Evolutionary conservation across 2,329 filamentous ascomycete species (phyloP).

Genomic region (Balansia obtecta): DNA sequence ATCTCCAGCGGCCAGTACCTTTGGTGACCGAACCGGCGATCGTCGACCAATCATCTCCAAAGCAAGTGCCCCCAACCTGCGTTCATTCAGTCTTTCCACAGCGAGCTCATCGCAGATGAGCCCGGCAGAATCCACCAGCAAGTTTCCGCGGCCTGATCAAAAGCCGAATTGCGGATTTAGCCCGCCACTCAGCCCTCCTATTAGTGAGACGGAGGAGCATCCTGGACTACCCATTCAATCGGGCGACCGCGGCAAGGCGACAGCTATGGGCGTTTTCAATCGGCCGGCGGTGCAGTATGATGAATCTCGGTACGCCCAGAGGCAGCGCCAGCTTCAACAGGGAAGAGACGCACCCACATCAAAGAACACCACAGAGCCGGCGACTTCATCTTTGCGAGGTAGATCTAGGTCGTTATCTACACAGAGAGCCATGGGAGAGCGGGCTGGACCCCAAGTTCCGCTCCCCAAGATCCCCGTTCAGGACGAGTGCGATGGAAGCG

Average conservation of each 20-base stretch:
- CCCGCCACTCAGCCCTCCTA: slow-evolving; percentile 38
- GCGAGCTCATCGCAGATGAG: slow-evolving; percentile 26
- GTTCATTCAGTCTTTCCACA: slow-evolving; percentile 38
- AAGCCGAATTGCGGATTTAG: slow-evolving; percentile 20
- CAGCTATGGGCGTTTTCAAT: slow-evolving; percentile 50
- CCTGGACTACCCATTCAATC: slow-evolving; percentile 55
- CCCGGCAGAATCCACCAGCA: slow-evolving; percentile 24
- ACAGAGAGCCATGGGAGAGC: slow-evolving; percentile 24
- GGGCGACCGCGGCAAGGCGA: slow-evolving; percentile 70
- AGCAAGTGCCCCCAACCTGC: slow-evolving; percentile 57
- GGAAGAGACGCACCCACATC: slow-evolving; percentile 51
- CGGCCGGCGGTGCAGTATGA: slow-evolving; percentile 69
- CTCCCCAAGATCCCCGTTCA: slow-evolving; percentile 18
- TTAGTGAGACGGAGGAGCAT: slow-evolving; percentile 61
- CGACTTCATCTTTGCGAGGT: slow-evolving; percentile 24
- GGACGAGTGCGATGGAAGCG: slow-evolving; percentile 22
- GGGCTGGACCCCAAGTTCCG: slow-evolving; percentile 14
- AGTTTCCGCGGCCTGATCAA: slow-evolving; percentile 21
- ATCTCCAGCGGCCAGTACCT: slow-evolving; percentile 31
- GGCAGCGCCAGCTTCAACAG: slow-evolving; percentile 69
- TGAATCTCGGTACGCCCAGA: slow-evolving; percentile 72
- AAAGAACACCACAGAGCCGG: slow-evolving; percentile 32
- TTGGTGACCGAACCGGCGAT: slow-evolving; percentile 34
- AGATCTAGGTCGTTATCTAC: slow-evolving; percentile 36
- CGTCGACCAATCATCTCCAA: slow-evolving; percentile 36